Evolutionary conservation across 2,329 filamentous ascomycete genomes (phyloP), one percentile per base, ranked within the genome.

Genomic region (Cucurbitaria berberidis): DNA sequence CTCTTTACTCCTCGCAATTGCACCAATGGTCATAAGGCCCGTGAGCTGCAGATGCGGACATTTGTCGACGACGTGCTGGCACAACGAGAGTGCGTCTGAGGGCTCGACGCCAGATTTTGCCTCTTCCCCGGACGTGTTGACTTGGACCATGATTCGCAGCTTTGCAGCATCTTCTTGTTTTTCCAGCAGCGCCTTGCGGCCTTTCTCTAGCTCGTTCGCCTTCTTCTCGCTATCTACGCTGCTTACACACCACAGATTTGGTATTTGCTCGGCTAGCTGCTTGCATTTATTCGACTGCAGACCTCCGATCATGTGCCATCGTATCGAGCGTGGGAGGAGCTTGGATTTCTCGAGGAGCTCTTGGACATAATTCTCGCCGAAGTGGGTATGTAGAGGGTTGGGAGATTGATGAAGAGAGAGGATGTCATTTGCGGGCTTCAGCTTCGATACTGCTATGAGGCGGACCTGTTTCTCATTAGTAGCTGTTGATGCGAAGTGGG

Each of bases 291-390:
- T 96, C 13, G 90, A 93, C 77, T 99, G 95, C 34, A 99, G 78
- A 0, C 90, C 91, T 34, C 95, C 95, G 73, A 98, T 99, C 76
- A 98, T 97, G 76, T 99, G 95, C 95, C 95, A 99, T 66, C 84
- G 83, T 62, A 99, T 89, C 29, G 82, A 83, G 39, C 78, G 78
- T 0, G 95, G 93, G 10, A 99, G 84, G 18, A 96, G 73, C 30
- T 84, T 83, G 1, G 91, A 89, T 76, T 99, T 99, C 73, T 96
- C 89, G 53, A 84, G 82, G 48, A 99, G 84, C 76, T 99, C 95
- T 66, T 82, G 79, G 30, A 78, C 76, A 78, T 99, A 99, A 80
- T 99, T 99, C 78, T 99, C 95, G 66, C 95, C 95, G 74, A 98
- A 98, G 77, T 99, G 91, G 16, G 81, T 64, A 48, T 93, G 90